These are phyloP conservation scores for Saitozyma podzolica DNA, from an alignment of 768 basidiomycete genomes.

Conservation along the genomic window DNA sequence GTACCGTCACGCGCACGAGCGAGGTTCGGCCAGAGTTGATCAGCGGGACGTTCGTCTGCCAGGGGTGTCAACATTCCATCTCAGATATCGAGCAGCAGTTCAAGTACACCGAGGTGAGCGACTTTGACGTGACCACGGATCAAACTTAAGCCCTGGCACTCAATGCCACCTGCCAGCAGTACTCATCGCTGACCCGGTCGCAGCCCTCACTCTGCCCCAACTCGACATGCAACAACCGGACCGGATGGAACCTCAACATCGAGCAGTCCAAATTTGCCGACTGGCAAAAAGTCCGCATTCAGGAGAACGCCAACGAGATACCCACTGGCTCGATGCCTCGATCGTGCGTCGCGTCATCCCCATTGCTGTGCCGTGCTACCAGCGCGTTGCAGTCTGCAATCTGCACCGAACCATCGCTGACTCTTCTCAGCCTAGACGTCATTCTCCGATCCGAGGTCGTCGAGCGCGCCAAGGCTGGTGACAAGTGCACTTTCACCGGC, in stretches of 20 bases:
- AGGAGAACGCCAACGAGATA: conserved; percentile 98
- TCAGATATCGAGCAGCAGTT: conserved; percentile 98
- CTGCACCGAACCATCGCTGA: not conserved
- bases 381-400: not conserved
- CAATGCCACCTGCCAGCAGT: not conserved
- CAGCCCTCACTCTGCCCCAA: conserved; percentile 94
- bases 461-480: conserved; percentile 97
- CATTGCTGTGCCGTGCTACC: not conserved
- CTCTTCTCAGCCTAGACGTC: conserved; percentile 72
- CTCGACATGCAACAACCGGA: conserved; percentile 84
- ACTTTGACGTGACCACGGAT: not conserved
- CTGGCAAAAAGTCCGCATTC: conserved; percentile 99
- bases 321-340: conserved; percentile 98
- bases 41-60: conserved; percentile 89
- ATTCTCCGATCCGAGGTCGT: conserved; percentile 93
- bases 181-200: conserved; percentile 1
- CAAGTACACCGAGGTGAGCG: conserved; percentile 90
- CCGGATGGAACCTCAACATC: conserved; percentile 89
- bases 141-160: not conserved
- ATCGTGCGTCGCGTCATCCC: conserved; percentile 44
- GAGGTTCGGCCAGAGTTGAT: conserved; percentile 95
- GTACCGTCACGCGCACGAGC: conserved; percentile 94
- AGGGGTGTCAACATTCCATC: conserved; percentile 79
- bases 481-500: conserved; percentile 97
- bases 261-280: conserved; percentile 96